A percentile compares a stretch with the other conserved stretches of the same genome.
Evolutionary conservation across 148 eudicot species (phyloP).

Genomic region (Suaeda aralocaspica): DNA sequence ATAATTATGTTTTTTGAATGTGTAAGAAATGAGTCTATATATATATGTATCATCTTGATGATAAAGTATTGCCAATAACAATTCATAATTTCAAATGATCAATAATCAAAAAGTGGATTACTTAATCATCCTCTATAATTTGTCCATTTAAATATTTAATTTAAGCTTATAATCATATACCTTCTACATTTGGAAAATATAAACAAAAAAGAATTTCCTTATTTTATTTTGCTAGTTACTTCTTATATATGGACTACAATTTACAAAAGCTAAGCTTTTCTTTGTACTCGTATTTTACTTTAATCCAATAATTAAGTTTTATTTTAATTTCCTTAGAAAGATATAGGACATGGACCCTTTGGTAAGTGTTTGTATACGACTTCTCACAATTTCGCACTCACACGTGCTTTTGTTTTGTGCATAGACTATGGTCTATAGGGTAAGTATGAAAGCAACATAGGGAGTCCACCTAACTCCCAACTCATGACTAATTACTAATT

Average conservation of each 20-base stretch:
- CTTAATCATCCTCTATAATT: conserved; percentile 16
- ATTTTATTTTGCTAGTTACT: neutral
- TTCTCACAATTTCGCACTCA: neutral
- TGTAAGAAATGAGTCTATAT: neutral
- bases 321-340: too few species aligned
- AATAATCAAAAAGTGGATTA: conserved; percentile 12
- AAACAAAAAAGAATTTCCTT: neutral
- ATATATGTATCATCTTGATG: neutral
- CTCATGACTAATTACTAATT: too few species aligned
- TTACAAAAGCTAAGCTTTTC: too few species aligned
- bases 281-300: too few species aligned
- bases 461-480: neutral
- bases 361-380: neutral
- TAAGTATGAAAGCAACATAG: neutral
- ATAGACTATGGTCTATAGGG: neutral
- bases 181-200: neutral
- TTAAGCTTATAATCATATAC: neutral
- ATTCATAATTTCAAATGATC: neutral
- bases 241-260: neutral
- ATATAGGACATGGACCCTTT: neutral
- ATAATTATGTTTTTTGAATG: conserved; percentile 1
- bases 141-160: conserved; percentile 4
- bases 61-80: neutral
- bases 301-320: too few species aligned
- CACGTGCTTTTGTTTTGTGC: conserved; percentile 18